These are phyloP conservation scores for Taphrina pruni DNA, from an alignment of 1,139 yeast species.

Conservation along the genomic window DNA sequence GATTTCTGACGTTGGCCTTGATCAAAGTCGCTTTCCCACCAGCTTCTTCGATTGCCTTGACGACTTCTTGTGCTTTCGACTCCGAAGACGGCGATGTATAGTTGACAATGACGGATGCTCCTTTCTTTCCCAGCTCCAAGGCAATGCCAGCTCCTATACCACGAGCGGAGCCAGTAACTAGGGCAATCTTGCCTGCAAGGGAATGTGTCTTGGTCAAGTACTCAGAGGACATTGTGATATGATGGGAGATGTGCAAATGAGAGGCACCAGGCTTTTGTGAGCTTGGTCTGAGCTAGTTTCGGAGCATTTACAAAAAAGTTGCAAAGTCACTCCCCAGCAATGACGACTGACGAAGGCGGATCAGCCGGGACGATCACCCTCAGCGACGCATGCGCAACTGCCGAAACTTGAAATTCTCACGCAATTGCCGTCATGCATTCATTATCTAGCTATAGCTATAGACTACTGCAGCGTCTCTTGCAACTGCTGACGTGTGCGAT, in stretches of 20 bases:
- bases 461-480: no score
- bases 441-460: no score
- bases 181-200: constrained; percentile 55
- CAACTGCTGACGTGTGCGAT: no score
- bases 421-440: no score
- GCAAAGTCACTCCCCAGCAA: no score
- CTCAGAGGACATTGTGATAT: constrained; percentile 14
- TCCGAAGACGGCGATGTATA: constrained; percentile 69
- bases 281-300: no score
- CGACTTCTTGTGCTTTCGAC: constrained; percentile 62
- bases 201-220: constrained; percentile 32
- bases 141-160: constrained; percentile 58
- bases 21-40: constrained; percentile 15
- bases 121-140: constrained; percentile 56
- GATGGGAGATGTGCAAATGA: neutral
- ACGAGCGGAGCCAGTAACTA: constrained; percentile 56
- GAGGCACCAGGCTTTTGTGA: no score
- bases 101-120: constrained; percentile 57
- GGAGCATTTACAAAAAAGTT: no score
- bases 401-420: no score
- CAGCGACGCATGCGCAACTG: no score
- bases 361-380: no score
- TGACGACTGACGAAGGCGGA: no score
- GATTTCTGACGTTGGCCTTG: constrained; percentile 20
- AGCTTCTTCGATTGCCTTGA: constrained; percentile 65